These are phyloP conservation scores for Tolypocladium pustulatum DNA, from an alignment of 2,329 filamentous ascomycete genomes.

Conservation along the genomic window DNA sequence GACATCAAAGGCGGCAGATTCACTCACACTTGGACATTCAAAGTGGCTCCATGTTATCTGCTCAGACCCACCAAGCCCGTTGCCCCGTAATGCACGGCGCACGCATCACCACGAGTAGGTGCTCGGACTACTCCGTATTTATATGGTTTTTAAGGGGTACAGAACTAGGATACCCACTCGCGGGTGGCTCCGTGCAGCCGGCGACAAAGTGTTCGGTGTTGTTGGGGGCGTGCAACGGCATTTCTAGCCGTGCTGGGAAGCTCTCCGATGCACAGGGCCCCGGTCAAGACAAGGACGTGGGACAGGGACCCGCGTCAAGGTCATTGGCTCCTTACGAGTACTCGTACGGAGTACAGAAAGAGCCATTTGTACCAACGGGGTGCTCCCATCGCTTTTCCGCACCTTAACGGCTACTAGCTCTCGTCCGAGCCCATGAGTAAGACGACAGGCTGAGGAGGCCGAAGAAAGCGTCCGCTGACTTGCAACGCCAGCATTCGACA, in stretches of 20 bases:
- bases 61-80: background rate
- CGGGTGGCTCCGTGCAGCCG: background rate
- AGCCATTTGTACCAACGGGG: background rate
- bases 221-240: background rate
- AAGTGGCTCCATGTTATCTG: background rate
- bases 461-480: background rate
- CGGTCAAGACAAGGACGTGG: background rate
- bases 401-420: background rate
- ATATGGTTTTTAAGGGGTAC: background rate
- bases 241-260: background rate
- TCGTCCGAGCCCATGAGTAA: background rate
- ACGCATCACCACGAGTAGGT: too few species aligned
- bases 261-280: background rate
- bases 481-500: background rate
- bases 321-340: background rate
- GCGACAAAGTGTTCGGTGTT: background rate
- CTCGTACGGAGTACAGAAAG: background rate
- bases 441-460: too few species aligned
- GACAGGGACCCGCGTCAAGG: background rate
- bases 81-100: too few species aligned
- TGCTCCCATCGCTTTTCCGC: background rate
- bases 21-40: background rate
- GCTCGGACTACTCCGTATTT: too few species aligned
- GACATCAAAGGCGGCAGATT: background rate
- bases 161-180: background rate